Evolutionary conservation across 352 stramenopile genomes (phyloP).

Genomic region (Phytophthora ohioensis): DNA sequence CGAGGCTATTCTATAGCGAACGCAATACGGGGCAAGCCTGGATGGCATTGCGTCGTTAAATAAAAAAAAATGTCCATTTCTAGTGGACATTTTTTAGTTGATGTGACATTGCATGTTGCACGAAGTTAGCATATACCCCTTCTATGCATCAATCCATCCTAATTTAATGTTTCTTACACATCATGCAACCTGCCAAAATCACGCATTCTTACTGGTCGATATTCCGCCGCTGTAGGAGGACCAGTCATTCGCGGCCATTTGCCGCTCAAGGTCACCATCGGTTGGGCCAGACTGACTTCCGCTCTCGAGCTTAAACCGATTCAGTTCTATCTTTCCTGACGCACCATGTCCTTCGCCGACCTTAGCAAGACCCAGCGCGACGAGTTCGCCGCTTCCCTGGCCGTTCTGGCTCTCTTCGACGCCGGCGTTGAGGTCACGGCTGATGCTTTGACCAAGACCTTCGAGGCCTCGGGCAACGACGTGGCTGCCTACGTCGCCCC

Average conservation of each 20-base stretch:
- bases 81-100: background rate
- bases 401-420: conserved; percentile 84
- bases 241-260: conserved; percentile 74
- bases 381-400: conserved; percentile 87
- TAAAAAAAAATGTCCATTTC: conserved; percentile 3
- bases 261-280: conserved; percentile 15
- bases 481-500: conserved; percentile 81
- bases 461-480: conserved; percentile 82
- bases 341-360: conserved; percentile 88
- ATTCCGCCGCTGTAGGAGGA: conserved; percentile 35
- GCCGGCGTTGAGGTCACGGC: conserved; percentile 78
- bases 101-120: background rate
- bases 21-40: background rate
- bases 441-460: conserved; percentile 78
- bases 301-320: conserved; percentile 87
- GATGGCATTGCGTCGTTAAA: background rate
- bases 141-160: background rate
- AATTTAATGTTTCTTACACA: conserved; percentile 13
- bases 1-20: no score
- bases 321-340: conserved; percentile 79
- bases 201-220: conserved; percentile 20
- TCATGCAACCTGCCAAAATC: background rate
- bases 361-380: conserved; percentile 86
- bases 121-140: background rate
- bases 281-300: conserved; percentile 75